Evolutionary conservation across 441 rosid species (phyloP).

Genomic region (Brassica hybrid): DNA sequence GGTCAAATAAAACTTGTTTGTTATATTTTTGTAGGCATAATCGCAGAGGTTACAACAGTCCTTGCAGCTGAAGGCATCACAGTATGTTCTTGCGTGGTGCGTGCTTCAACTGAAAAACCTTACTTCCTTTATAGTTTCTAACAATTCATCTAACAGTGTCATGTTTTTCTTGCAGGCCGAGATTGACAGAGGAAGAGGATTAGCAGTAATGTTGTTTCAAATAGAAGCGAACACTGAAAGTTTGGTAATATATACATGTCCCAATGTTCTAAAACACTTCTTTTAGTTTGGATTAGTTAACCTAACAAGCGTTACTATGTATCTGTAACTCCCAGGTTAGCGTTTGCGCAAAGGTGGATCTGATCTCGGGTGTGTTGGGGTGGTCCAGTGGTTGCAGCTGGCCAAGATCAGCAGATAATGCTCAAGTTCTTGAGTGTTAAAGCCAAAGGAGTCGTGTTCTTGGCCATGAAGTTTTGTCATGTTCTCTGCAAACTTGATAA

Average conservation of each 20-base stretch:
- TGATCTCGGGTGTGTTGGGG: slow-evolving; percentile 82
- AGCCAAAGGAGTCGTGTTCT: slow-evolving; percentile 34
- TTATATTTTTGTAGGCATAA: slow-evolving; percentile 61
- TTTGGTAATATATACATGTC: slow-evolving; percentile 57
- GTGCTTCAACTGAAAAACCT: slow-evolving; percentile 42
- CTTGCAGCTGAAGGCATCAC: slow-evolving; percentile 69
- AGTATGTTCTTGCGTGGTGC: slow-evolving; percentile 92
- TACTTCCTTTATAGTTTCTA: background rate
- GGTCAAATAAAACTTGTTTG: background rate
- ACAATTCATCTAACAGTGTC: background rate
- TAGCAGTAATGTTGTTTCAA: slow-evolving; percentile 92
- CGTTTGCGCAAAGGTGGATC: slow-evolving; percentile 79
- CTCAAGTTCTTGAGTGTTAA: slow-evolving; percentile 69
- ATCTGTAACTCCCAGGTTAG: slow-evolving; percentile 57
- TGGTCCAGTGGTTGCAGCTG: slow-evolving; percentile 98
- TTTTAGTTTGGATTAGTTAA: background rate
- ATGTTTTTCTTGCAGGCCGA: slow-evolving; percentile 62
- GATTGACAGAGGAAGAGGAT: slow-evolving; percentile 87
- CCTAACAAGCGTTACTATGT: slow-evolving; percentile 4
- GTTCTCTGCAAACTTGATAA: slow-evolving; percentile 37
- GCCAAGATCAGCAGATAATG: slow-evolving; percentile 44
- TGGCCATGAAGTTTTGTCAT: slow-evolving; percentile 78
- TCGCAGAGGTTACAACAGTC: slow-evolving; percentile 86
- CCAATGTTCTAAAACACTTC: slow-evolving; percentile 12
- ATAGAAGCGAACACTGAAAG: slow-evolving; percentile 74